Evolutionary conservation across 768 basidiomycete species (phyloP).

Genomic region (Trametes cubensis): DNA sequence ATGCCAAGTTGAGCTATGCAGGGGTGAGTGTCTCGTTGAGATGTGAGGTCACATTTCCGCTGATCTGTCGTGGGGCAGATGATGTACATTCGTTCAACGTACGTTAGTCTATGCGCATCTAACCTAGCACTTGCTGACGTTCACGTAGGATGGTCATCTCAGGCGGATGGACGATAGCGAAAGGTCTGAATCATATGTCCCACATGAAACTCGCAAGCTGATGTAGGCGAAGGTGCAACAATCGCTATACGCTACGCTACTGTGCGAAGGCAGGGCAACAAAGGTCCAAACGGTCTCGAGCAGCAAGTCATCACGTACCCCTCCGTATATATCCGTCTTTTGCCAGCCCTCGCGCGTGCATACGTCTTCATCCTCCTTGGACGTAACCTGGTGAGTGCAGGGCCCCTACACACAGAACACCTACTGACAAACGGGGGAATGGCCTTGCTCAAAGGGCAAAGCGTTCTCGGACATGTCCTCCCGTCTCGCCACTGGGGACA

Average conservation of each 20-base stretch:
- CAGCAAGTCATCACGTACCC: conserved; percentile 71
- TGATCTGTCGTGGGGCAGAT: conserved; percentile 46
- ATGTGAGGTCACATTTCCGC: background rate
- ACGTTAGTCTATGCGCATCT: background rate
- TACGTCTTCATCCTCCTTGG: conserved; percentile 73
- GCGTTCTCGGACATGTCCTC: conserved; percentile 53
- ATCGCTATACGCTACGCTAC: conserved; percentile 73
- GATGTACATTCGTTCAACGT: conserved; percentile 73
- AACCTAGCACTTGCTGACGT: background rate
- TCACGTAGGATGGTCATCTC: conserved; percentile 58
- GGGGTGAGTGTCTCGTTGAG: conserved; percentile 50
- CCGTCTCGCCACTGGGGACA: conserved; percentile 57
- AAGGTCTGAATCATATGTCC: conserved; percentile 42
- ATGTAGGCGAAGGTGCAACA: conserved; percentile 46
- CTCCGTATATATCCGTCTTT: conserved; percentile 70
- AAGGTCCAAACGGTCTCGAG: conserved; percentile 55
- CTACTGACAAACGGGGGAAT: background rate
- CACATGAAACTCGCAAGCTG: background rate
- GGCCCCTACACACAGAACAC: background rate
- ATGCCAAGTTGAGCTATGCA: conserved; percentile 75
- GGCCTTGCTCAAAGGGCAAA: conserved; percentile 39
- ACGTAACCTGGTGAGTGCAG: conserved; percentile 50
- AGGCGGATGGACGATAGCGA: conserved; percentile 67
- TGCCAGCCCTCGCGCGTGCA: conserved; percentile 68
- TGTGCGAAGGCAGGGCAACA: conserved; percentile 69